Base-by-base conservation (phyloP, 495 filamentous ascomycete species). In the Podospora australis region DNA sequence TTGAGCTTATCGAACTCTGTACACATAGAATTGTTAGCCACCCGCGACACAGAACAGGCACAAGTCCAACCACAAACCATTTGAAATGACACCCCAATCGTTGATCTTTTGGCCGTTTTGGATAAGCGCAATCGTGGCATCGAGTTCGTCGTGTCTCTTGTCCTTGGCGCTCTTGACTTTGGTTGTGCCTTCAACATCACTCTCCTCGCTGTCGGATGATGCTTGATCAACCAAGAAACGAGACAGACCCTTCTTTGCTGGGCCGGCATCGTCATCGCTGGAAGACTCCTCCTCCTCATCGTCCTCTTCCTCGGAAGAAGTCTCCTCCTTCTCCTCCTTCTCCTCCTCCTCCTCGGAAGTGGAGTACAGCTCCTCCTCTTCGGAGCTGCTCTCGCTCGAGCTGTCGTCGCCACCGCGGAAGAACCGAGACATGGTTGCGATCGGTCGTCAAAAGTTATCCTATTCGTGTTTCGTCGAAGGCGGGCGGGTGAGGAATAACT, bases 1-100 rank as follows among this genome's bases (percentile, higher is more conserved):
- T 95, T 97, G 63, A 99, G 78, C 74, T 91, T 96, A 67, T 99
- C 92, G 75, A 94, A 97, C 68, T 97, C 90, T 94, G 58, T 2
- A 13, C 16, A 44, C 13, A 50, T 20, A n/a, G n/a, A n/a, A n/a
- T n/a, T n/a, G 52, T 60, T 52, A 63, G 56, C 47, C 24, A 26
- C 28, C 6, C 20, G 5, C 42, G 47, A 26, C 24, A 6, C 13
- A 7, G 38, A 20, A 39, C 35, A 51, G 50, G 65, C 22, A 11
- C 23, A 24, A 16, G 19, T 25, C 22, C 39, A 30, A 19, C 24
- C 13, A 75, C 80, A 63, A 74, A 91, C 90, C 88, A 65, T 82
- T 78, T 51, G 89, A 86, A 58, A 99, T 92, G 36, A 88, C 81
- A 54, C 83, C 83, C 92, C 92, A 99, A 68, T 99, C 94, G 62